phyloP scores from a whole-genome alignment of 169 alveolate species.

The Perkinsus chesapeaki region DNA sequence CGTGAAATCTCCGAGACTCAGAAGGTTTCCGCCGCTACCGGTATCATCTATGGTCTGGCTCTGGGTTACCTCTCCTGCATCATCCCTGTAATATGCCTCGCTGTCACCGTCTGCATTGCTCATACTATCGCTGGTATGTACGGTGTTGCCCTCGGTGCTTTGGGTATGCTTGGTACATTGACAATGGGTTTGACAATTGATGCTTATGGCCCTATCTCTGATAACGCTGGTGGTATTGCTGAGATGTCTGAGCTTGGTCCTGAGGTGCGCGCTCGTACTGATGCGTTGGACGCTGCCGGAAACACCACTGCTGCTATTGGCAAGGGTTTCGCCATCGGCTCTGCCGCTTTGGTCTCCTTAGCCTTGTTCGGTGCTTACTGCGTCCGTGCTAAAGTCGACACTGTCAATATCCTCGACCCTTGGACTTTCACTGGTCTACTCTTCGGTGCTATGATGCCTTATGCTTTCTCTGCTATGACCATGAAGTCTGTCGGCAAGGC shows the following conservation, averaged over 20 bases:
- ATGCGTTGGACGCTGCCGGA: conserved; percentile 84
- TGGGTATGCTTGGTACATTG: conserved; percentile 80
- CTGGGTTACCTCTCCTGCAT: conserved; percentile 73
- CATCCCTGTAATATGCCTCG: conserved; percentile 65
- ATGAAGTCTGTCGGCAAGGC: conserved; percentile 83
- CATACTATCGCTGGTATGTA: conserved; percentile 62
- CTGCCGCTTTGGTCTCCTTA: conserved; percentile 79
- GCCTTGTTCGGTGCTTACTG: conserved; percentile 81
- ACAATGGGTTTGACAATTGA: conserved; percentile 74
- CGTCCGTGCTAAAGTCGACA: conserved; percentile 54
- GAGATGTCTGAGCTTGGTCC: conserved; percentile 76
- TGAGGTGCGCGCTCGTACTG: conserved; percentile 72
- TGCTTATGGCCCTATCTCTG: conserved; percentile 83
- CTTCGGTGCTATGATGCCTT: conserved; percentile 82
- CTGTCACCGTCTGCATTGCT: conserved; percentile 57
- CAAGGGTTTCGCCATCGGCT: conserved; percentile 83
- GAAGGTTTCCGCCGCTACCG: conserved; percentile 71
- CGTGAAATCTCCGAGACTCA: conserved; percentile 67
- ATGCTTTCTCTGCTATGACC: conserved; percentile 75
- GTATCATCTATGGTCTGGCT: conserved; percentile 72
- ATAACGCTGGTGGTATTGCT: conserved; percentile 90
- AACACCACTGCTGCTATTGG: conserved; percentile 85
- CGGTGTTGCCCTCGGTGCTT: conserved; percentile 77
- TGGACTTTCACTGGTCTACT: conserved; percentile 65
- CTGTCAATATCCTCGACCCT: conserved; percentile 61